Base-by-base conservation (phyloP, 768 basidiomycete species). In the Peribolospora kevripleyi region DNA sequence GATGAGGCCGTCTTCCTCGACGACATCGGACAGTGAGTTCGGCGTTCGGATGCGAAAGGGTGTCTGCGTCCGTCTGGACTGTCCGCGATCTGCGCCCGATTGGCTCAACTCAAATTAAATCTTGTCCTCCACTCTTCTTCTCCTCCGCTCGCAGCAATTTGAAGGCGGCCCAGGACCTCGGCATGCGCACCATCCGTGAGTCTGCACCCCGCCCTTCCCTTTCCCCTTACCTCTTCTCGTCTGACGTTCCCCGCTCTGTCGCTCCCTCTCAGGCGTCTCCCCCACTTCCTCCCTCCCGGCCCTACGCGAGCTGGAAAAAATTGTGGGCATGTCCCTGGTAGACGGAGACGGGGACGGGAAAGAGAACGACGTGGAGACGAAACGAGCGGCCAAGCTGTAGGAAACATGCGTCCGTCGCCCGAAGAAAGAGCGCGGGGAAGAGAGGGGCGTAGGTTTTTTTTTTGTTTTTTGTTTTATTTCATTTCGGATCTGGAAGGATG, bases 1-100 rank as follows among this genome's bases (percentile, higher is more conserved):
- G 48, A 55, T 2, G 60, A 60, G 53, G 54, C 55, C 2, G 57
- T 60, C 45, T 60, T 60, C 52, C 57, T 60, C 36, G 60, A 60
- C 55, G 60, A 60, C 38, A 60, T 60, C 13, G 57, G 57, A 5
- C 55, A 55, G 57, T 55, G 9, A 9, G 50, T 42, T n/a, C 7
- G 9, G 40, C 37, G 25, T 25, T 25, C 25, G 25, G 25, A 25
- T 25, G 25, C 25, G 25, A 25, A 25, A 25, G 25, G 25, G 25
- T 25, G 25, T 25, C 25, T 25, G 25, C 25, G 25, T 25, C 25
- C 25, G 25, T 25, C 25, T 25, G 25, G 25, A 25, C 25, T 25
- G 25, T 25, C 25, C 14, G 6, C 39, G 46, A 25, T 46, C 45
- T 5, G n/a, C 42, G 7, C 25, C 4, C 46, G 48, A 4, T 7